Evolutionary conservation across 2,329 filamentous ascomycete genomes (phyloP).

Genomic region (Curvularia spicifera): DNA sequence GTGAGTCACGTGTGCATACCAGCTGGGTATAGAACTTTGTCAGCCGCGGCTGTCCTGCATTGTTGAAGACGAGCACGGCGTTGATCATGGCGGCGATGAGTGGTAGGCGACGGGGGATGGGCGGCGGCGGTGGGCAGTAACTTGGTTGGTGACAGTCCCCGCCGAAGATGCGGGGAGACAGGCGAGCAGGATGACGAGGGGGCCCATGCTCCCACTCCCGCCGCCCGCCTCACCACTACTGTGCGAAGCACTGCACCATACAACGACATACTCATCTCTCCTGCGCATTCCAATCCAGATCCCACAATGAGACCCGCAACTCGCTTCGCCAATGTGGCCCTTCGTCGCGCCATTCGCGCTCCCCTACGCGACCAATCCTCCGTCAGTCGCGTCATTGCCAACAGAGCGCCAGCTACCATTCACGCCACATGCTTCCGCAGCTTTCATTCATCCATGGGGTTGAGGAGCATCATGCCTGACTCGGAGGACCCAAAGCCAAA

Average conservation of each 20-base stretch:
- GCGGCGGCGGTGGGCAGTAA: neutral
- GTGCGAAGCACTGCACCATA: neutral
- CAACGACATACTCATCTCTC: neutral
- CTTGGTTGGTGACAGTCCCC: slow-evolving; percentile 2
- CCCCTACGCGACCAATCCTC: slow-evolving; percentile 29
- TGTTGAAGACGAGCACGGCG: slow-evolving; percentile 98
- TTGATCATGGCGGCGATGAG: slow-evolving; percentile 77
- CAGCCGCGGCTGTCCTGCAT: slow-evolving; percentile 92
- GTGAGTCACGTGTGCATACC: slow-evolving; percentile 57
- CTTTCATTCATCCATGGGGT: slow-evolving; percentile 36
- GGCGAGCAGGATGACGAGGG: neutral
- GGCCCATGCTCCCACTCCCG: slow-evolving; percentile 14
- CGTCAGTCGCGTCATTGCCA: slow-evolving; percentile 37
- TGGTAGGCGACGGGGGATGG: neutral
- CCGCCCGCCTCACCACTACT: neutral
- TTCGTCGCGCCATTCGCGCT: slow-evolving; percentile 34
- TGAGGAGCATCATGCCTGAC: slow-evolving; percentile 54
- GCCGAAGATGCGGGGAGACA: slow-evolving; percentile 15
- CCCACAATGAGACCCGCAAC: slow-evolving; percentile 35
- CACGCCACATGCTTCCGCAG: slow-evolving; percentile 21
- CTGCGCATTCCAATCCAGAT: neutral
- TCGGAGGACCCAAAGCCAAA: slow-evolving; percentile 49
- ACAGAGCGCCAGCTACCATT: slow-evolving; percentile 21
- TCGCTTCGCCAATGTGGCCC: slow-evolving; percentile 26
- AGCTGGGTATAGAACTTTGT: slow-evolving; percentile 99